These are phyloP conservation scores for Diutina neorugosa DNA, from an alignment of 1,139 yeast genomes.

Conservation along the genomic window DNA sequence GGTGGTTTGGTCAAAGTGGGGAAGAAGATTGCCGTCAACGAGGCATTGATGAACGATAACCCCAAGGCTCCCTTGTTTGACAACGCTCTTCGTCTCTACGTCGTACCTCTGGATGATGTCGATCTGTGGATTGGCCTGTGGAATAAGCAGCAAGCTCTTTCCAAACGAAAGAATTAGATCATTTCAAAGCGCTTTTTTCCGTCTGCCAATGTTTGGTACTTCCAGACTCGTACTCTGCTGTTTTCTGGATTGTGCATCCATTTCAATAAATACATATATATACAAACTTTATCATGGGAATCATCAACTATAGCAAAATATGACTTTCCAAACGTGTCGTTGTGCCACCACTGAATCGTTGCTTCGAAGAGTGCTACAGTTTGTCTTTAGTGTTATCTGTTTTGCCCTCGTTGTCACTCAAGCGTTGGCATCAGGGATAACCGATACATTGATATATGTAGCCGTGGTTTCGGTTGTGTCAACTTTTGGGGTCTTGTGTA, in stretches of 20 bases:
- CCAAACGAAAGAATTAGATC: background rate
- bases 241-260: background rate
- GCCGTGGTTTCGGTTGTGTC: background rate
- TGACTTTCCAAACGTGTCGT: background rate
- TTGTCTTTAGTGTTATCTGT: background rate
- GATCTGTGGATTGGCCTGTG: slow-evolving; percentile 55
- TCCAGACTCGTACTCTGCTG: background rate
- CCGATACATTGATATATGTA: background rate
- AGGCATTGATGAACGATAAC: slow-evolving; percentile 46
- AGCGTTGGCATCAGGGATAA: background rate
- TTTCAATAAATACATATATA: background rate
- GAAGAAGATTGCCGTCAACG: slow-evolving; percentile 55
- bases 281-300: background rate
- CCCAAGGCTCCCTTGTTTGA: slow-evolving; percentile 76
- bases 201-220: too few relatives aligned
- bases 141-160: slow-evolving; percentile 54
- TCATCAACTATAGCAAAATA: background rate
- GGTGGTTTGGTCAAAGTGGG: slow-evolving; percentile 88
- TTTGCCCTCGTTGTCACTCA: background rate
- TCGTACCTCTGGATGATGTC: slow-evolving; percentile 66
- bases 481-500: background rate
- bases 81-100: slow-evolving; percentile 56
- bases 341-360: background rate
- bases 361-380: background rate
- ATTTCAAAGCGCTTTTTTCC: too few relatives aligned